Percentiles rank a stretch among this genome's conserved stretches.
Conservation (phyloP, 257 asterid species). For the Scutellaria barbata region DNA sequence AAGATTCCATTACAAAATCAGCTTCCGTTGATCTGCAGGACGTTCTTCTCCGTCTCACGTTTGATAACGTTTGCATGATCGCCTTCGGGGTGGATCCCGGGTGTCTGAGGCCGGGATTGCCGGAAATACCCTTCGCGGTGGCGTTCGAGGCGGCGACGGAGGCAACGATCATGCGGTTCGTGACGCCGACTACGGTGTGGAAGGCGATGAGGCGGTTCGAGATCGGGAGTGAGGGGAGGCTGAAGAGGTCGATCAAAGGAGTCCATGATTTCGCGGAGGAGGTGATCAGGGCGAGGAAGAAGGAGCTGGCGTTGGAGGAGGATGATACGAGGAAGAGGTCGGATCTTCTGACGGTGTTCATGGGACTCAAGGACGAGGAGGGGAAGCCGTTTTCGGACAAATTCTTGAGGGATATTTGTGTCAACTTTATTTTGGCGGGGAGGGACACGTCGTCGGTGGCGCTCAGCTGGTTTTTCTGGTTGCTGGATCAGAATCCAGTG, state of each 20-base stretch:
- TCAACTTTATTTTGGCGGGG: slow-evolving; percentile 90
- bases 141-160: slow-evolving; percentile 95
- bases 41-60: slow-evolving; percentile 72
- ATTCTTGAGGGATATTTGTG: slow-evolving; percentile 81
- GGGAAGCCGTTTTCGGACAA: slow-evolving; percentile 59
- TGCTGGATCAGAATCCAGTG: slow-evolving; percentile 54
- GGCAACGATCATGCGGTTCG: slow-evolving; percentile 67
- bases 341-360: slow-evolving; percentile 80
- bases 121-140: slow-evolving; percentile 79
- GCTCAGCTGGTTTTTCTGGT: slow-evolving; percentile 96
- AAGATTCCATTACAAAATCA: slow-evolving; percentile 46
- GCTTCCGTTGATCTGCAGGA: slow-evolving; percentile 68
- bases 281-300: slow-evolving; percentile 72
- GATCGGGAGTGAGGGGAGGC: slow-evolving; percentile 66
- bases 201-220: slow-evolving; percentile 61
- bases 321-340: slow-evolving; percentile 44
- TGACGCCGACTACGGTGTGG: slow-evolving; percentile 82
- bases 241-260: slow-evolving; percentile 55
- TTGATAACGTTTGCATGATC: slow-evolving; percentile 93
- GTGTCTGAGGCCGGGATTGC: slow-evolving; percentile 68
- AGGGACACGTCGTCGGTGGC: slow-evolving; percentile 98
- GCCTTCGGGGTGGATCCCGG: slow-evolving; percentile 98
- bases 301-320: slow-evolving; percentile 50
- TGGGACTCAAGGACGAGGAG: slow-evolving; percentile 67
- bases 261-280: slow-evolving; percentile 75